Evolutionary conservation across 352 stramenopile species (phyloP).

Genomic region (Pythium insidiosum): DNA sequence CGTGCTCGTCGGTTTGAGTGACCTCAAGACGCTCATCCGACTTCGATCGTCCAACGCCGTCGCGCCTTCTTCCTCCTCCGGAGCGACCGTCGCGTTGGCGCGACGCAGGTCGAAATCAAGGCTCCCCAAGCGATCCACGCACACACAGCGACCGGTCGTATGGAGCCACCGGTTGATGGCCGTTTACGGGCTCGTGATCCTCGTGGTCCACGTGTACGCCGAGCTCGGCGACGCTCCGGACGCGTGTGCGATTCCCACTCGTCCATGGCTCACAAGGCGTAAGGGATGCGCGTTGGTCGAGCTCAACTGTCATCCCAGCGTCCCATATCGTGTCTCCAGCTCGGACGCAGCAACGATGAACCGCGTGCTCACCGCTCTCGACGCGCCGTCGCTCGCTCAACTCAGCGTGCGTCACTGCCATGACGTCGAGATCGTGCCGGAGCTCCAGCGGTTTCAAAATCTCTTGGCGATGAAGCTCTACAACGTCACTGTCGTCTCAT

Average conservation of each 20-base stretch:
- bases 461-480: conserved; percentile 7
- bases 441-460: conserved; percentile 19
- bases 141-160: neutral
- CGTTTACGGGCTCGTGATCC: conserved; percentile 2
- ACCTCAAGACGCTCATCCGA: conserved; percentile 10
- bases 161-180: conserved; percentile 1
- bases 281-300: conserved; percentile 8
- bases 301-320: conserved; percentile 4
- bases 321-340: neutral
- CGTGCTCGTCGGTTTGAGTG: conserved; percentile 6
- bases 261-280: conserved; percentile 4
- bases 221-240: neutral
- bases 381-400: conserved; percentile 11
- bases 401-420: conserved; percentile 34
- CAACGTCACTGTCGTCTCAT: conserved; percentile 11
- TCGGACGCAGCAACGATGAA: neutral
- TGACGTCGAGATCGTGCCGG: conserved; percentile 17
- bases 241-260: neutral
- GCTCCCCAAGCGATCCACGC: neutral
- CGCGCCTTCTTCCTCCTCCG: no score
- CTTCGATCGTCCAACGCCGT: neutral
- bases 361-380: conserved; percentile 10
- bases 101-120: neutral
- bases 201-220: conserved; percentile 4
- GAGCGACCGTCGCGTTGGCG: no score